Evolutionary conservation across 768 basidiomycete genomes (phyloP), one percentile per base, ranked within the genome.

Genomic region (Hortiboletus campestris): DNA sequence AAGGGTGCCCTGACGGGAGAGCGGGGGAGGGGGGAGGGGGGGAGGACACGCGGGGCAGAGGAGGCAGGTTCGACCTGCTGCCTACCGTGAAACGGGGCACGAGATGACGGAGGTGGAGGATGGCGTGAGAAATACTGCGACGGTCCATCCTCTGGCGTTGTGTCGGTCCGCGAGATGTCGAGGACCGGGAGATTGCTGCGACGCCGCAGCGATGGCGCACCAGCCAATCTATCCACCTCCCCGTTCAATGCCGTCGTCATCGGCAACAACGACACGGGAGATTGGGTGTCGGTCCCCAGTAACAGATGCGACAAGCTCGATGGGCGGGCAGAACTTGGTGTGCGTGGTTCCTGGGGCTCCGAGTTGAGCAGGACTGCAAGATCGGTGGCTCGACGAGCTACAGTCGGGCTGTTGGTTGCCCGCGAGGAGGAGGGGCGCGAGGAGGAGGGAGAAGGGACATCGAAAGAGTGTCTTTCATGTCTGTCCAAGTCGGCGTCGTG

Each of bases 281-380:
- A 67, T 50, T 66, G 64, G 16, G 49, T 51, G 31, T 74, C 71
- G 25, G 65, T 60, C 9, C 64, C 68, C 32, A 70, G 65, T 6
- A 78, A 61, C 20, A 78, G 62, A 57, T 78, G 77, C 1, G 76
- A 75, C 57, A 78, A 61, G 43, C 77, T 76, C 35, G 83, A 81
- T 39, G 80, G 72, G 11, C 67, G 67, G 41, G 75, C 71, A 40
- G 74, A 71, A 57, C 51, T 66, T 62, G 67, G 62, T 59, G 74
- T 63, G 63, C 73, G 55, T 61, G 71, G 73, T 20, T 73, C 71
- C 44, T 68, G 73, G n/a, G 80, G 70, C 57, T 80, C 80, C 57
- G 80, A 78, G 74, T 91, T 90, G 71, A 91, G 84, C 25, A 91
- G 79, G 41, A 86, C 82, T 39, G 89, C 80, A n/a, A 91, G 79